Percentiles rank a stretch among this genome's conserved stretches.
These are phyloP conservation scores for Saccharum officinarum DNA, from an alignment of 176 grass and related monocot genomes.

Conservation along the genomic window DNA sequence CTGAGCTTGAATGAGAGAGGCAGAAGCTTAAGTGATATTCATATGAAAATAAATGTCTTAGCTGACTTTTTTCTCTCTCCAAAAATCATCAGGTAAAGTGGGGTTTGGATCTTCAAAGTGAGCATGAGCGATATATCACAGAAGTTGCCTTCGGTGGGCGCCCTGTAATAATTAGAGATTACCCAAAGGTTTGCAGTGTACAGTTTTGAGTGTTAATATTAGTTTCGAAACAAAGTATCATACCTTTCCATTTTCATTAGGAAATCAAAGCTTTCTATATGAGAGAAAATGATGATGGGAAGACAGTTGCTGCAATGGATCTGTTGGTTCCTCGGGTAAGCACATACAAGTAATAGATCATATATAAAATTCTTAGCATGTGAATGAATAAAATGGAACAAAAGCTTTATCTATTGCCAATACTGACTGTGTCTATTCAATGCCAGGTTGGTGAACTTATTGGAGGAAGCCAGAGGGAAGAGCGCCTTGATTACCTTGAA, in stretches of 20 bases:
- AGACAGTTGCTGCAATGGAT: constrained; percentile 98
- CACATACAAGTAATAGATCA: constrained; percentile 1
- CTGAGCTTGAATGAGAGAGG: neutral
- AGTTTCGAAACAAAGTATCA: neutral
- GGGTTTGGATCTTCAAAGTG: constrained; percentile 99
- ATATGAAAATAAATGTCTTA: neutral
- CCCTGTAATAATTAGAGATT: constrained; percentile 96
- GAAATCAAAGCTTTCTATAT: constrained; percentile 99
- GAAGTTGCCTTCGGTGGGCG: constrained; percentile 86
- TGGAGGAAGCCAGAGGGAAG: constrained; percentile 99
- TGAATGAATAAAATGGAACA: constrained; percentile 6
- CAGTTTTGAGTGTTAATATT: neutral
- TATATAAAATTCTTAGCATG: constrained; percentile 17
- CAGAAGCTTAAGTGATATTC: neutral
- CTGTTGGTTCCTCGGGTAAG: constrained; percentile 90
- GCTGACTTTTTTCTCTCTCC: neutral
- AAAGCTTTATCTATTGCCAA: constrained; percentile 21
- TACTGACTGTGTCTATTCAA: constrained; percentile 28
- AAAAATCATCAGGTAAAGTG: constrained; percentile 71
- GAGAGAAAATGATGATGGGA: constrained; percentile 93
- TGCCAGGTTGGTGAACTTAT: constrained; percentile 91
- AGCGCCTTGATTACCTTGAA: constrained; percentile 89
- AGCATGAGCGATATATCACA: constrained; percentile 98
- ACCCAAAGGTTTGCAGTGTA: constrained; percentile 73
- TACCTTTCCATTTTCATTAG: constrained; percentile 43